Percentiles rank a stretch among this genome's conserved stretches.
Evolutionary conservation across 768 basidiomycete genomes (phyloP).

Genomic region (Rhodosporidiobolus odoratus): DNA sequence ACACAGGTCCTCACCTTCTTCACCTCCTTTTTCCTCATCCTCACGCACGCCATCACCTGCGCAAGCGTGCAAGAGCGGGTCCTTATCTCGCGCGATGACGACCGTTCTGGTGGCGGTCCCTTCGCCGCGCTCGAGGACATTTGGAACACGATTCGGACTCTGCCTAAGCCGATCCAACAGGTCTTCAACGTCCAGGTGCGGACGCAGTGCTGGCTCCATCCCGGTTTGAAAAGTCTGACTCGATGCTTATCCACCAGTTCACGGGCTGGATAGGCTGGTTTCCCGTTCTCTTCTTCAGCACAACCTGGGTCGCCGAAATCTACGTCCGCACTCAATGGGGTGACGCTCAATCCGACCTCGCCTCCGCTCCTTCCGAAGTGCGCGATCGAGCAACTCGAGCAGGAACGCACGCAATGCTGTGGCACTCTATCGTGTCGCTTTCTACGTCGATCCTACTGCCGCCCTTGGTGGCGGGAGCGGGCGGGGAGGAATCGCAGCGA

Average conservation of each 20-base stretch:
- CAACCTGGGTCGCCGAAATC: constrained; percentile 72
- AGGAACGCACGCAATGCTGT: constrained; percentile 77
- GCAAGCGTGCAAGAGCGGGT: constrained; percentile 59
- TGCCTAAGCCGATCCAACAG: constrained; percentile 69
- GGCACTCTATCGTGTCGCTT: constrained; percentile 65
- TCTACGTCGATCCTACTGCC: constrained; percentile 66
- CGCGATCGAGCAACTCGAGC: constrained; percentile 71
- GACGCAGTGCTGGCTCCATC: constrained; percentile 37
- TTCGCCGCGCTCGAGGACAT: constrained; percentile 48
- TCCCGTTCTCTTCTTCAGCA: constrained; percentile 57
- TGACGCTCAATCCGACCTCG: constrained; percentile 40
- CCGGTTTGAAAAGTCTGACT: constrained; percentile 52
- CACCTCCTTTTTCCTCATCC: constrained; percentile 62
- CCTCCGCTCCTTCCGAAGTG: constrained; percentile 46
- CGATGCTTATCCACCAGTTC: constrained; percentile 60
- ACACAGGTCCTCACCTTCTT: constrained; percentile 58
- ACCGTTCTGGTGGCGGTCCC: background rate
- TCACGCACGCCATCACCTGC: constrained; percentile 62
- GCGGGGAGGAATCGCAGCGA: constrained; percentile 1
- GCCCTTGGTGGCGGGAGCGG: constrained; percentile 49
- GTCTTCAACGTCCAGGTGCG: constrained; percentile 60
- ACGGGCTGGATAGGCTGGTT: constrained; percentile 90
- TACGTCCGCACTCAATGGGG: constrained; percentile 54
- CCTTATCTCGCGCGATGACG: constrained; percentile 51
- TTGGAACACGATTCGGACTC: constrained; percentile 62